Percentiles rank a stretch among this genome's conserved stretches.
These are phyloP conservation scores for Teratosphaeria nubilosa DNA, from an alignment of 2,329 filamentous ascomycete species.

Conservation along the genomic window DNA sequence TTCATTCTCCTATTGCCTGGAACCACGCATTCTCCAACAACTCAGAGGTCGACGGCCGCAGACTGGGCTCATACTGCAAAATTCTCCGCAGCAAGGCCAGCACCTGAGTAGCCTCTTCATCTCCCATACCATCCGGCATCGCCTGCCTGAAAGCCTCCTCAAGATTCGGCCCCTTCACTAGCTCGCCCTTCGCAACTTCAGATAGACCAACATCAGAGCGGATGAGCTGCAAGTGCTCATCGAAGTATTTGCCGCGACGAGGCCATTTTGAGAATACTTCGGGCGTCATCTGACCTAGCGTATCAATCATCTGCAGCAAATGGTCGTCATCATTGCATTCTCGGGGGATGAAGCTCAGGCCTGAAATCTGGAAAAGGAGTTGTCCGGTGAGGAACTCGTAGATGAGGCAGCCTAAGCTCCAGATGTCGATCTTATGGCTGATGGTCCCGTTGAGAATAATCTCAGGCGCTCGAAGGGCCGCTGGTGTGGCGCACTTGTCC, in stretches of 20 bases:
- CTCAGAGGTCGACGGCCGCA: slow-evolving; percentile 2
- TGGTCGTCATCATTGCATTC: background rate
- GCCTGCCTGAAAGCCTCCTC: slow-evolving; percentile 1
- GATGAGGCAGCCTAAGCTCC: slow-evolving; percentile 2
- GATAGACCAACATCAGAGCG: background rate
- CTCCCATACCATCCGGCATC: background rate
- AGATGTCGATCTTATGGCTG: slow-evolving; percentile 1
- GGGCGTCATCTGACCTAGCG: background rate
- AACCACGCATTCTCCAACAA: slow-evolving; percentile 2
- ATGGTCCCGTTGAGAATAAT: background rate
- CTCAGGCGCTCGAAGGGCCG: slow-evolving; percentile 1
- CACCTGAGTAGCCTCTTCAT: background rate
- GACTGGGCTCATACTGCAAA: slow-evolving; percentile 1
- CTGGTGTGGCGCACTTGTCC: background rate
- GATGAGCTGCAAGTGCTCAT: background rate
- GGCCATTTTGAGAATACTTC: background rate
- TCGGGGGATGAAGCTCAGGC: background rate
- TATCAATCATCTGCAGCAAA: background rate
- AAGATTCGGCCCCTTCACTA: background rate
- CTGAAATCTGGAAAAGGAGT: background rate
- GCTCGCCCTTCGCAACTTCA: background rate
- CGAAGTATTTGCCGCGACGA: slow-evolving; percentile 1
- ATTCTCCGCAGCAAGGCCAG: background rate
- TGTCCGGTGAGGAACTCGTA: slow-evolving; percentile 11
- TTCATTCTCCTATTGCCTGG: background rate